These are phyloP conservation scores for Epichloe elymi DNA, from an alignment of 2,329 filamentous ascomycete genomes.

Conservation along the genomic window DNA sequence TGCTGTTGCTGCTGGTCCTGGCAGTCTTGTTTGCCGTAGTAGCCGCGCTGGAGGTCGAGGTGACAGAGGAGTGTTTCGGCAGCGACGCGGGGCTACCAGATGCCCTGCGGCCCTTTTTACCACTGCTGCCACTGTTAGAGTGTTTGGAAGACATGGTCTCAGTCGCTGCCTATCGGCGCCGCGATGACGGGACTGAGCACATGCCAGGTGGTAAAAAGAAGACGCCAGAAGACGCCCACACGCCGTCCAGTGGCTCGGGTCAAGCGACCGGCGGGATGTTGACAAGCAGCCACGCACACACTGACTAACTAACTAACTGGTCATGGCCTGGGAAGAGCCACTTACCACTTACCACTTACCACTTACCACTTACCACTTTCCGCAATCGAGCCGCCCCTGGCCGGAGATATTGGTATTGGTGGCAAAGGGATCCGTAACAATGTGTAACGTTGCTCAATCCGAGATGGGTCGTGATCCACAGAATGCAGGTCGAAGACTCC, in stretches of 20 bases:
- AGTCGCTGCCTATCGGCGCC: constrained; percentile 18
- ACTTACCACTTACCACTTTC: background rate
- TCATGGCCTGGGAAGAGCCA: background rate
- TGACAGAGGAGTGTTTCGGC: constrained; percentile 6
- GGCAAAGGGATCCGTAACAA: background rate
- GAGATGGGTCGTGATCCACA: background rate
- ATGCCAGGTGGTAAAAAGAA: constrained; percentile 7
- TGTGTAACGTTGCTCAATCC: background rate
- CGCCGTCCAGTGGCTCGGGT: too few species aligned
- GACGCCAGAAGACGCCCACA: too few species aligned
- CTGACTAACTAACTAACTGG: background rate
- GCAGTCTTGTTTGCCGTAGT: constrained; percentile 2
- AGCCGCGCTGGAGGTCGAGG: background rate
- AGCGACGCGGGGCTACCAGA: constrained; percentile 8
- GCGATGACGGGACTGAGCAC: constrained; percentile 12
- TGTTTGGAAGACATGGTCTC: constrained; percentile 10
- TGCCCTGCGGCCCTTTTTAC: constrained; percentile 12
- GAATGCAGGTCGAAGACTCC: too few species aligned
- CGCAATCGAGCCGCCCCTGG: background rate
- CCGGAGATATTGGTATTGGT: background rate
- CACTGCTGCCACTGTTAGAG: constrained; percentile 14
- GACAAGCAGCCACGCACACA: background rate
- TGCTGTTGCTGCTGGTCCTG: constrained; percentile 2
- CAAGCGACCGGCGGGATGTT: too few species aligned
- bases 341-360: background rate